Base-by-base conservation (phyloP, 2,329 filamentous ascomycete genomes). In the Septoria linicola region DNA sequence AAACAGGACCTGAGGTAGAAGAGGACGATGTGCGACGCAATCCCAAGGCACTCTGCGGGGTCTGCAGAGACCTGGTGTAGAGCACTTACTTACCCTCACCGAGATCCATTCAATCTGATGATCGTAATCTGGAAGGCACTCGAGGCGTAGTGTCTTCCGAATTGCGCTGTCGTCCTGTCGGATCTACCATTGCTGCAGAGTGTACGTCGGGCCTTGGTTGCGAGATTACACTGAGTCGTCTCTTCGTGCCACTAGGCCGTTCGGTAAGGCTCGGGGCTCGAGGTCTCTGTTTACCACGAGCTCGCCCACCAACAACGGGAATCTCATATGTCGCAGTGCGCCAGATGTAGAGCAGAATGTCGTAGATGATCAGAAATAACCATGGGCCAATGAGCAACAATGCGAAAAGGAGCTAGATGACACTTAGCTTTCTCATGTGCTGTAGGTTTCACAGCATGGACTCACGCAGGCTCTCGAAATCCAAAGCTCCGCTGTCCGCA, bases 331-430 rank as follows among this genome's bases (percentile, higher is more conserved):
- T 75, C 10, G 76, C 63, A 11, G 78, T 73, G 53, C 84, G 81
- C 66, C 78, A 79, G 51, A 81, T 57, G 68, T 85, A 88, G 35
- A 86, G 74, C 19, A 79, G 57, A 47, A 84, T 66, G 64, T 88
- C 84, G 71, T 86, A 86, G 56, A 82, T 49, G 55, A 88, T 72
- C 30, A 87, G 68, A 19, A 79, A 70, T 4, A 77, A 68, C 81
- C 83, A 87, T 8, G 84, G 84, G 1, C 78, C 77, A 57, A 87
- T 80, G 39, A 77, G 80, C 36, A 85, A 59, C 36, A 80, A 60
- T 19, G 79, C 82, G 51, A 86, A 76, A 51, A 85, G 61, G 25
- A 87, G 68, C 83, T 87, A 62, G 21, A 50, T 1, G 11, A 14
- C 46, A 51, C 42, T 45, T 37, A 40, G 37, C 39, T 37, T 36